These are phyloP conservation scores for Coccomyxa sp. DNA, from an alignment of 139 green algal genomes.

Conservation along the genomic window DNA sequence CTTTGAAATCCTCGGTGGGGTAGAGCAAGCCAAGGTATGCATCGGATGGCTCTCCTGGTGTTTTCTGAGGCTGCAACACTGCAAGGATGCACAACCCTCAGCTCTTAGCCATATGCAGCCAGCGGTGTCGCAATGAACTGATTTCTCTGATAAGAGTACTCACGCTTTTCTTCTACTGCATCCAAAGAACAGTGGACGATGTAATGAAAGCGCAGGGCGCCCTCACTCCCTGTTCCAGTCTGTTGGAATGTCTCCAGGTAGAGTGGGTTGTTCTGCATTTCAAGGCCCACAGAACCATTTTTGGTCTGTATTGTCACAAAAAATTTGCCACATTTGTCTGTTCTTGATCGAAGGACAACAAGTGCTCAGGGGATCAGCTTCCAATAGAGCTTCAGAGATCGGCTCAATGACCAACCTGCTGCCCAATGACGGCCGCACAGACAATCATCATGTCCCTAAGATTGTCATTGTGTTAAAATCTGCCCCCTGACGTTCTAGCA, in stretches of 20 bases:
- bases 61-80: slow-evolving; percentile 18
- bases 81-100: background rate
- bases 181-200: slow-evolving; percentile 82
- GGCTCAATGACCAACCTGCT: slow-evolving; percentile 17
- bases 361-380: background rate
- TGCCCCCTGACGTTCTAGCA: no score
- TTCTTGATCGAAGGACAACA: background rate
- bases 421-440: slow-evolving; percentile 44
- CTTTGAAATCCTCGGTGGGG: slow-evolving; percentile 73
- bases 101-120: background rate
- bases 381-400: background rate
- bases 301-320: background rate
- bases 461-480: no score
- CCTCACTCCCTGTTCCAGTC: slow-evolving; percentile 27
- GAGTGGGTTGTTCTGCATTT: slow-evolving; percentile 71
- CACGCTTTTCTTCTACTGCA: slow-evolving; percentile 79
- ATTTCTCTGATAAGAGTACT: background rate
- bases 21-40: slow-evolving; percentile 79
- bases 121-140: background rate
- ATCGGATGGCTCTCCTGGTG: slow-evolving; percentile 46
- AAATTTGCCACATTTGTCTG: background rate
- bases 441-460: slow-evolving; percentile 24
- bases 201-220: slow-evolving; percentile 77
- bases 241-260: slow-evolving; percentile 62
- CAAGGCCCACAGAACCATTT: no score